Percentiles rank a stretch among this genome's conserved stretches.
Conservation (phyloP, 192 early-diverging fungal genomes). For the Spinellus fusiger region DNA sequence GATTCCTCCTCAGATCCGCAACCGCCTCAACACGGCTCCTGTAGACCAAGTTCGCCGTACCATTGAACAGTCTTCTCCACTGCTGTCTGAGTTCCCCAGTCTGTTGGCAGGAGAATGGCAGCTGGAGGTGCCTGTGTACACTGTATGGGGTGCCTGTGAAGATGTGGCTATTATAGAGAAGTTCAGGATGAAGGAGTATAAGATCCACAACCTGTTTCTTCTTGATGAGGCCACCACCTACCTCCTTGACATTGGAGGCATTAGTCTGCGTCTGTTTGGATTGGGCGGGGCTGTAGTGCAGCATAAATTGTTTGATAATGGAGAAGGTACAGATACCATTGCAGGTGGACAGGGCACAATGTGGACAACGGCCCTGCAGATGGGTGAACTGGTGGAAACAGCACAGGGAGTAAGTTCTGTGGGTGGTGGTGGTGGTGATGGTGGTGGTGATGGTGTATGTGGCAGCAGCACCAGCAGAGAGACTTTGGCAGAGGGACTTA, state of each 20-base stretch:
- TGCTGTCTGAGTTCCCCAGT: slow-evolving; percentile 48
- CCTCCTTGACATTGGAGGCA: slow-evolving; percentile 49
- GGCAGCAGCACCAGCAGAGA: too few species aligned
- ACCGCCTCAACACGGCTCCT: slow-evolving; percentile 31
- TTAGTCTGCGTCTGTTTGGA: slow-evolving; percentile 51
- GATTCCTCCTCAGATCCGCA: slow-evolving; percentile 36
- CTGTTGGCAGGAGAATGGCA: slow-evolving; percentile 36
- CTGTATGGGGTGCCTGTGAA: slow-evolving; percentile 59
- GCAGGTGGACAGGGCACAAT: slow-evolving; percentile 56
- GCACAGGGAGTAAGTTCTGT: too few species aligned
- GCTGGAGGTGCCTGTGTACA: slow-evolving; percentile 51
- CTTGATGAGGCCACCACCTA: slow-evolving; percentile 47
- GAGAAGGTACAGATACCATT: slow-evolving; percentile 53
- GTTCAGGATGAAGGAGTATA: slow-evolving; percentile 44
- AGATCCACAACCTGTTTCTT: slow-evolving; percentile 42
- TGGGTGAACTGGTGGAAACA: slow-evolving; percentile 55
- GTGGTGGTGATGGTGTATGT: too few species aligned
- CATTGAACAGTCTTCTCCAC: slow-evolving; percentile 34
- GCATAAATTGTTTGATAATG: slow-evolving; percentile 58
- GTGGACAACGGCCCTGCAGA: slow-evolving; percentile 60
- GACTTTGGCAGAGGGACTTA: too few species aligned
- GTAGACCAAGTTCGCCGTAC: slow-evolving; percentile 35
- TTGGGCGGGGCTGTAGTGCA: slow-evolving; percentile 54
- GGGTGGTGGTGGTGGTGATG: too few species aligned
- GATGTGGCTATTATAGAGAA: slow-evolving; percentile 53